Evolutionary conservation across 1,139 yeast species (phyloP), one percentile per base, ranked within the genome.

Genomic region (Yueomyces sp.): DNA sequence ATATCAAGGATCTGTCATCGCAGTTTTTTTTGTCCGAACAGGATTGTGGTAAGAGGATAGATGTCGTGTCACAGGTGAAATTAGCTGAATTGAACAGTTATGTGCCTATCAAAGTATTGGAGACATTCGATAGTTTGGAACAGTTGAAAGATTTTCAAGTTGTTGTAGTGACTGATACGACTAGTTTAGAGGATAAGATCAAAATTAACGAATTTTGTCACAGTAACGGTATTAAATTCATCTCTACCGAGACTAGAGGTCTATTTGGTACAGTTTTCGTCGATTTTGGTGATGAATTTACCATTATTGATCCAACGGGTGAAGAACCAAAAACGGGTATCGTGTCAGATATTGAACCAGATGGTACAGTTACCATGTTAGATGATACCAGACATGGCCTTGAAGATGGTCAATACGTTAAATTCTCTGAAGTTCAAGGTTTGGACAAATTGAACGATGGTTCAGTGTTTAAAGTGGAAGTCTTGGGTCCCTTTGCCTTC

Each of bases 311-410:
- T 60, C 73, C 78, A 40, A 85, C 82, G 41, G 99, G 98, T 41
- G 97, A 91, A 66, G 97, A 91, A 63, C 95, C 96, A 27, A 69
- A 70, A 41, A 62, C 78, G 3, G 98, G 98, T 37, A 83, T 84
- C 48, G 85, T 87, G 3, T 82, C 95, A 1, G 95, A 84, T 58
- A 80, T 91, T 49, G 96, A 87, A 57, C 61, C 70, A n/a, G 75
- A 85, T 56, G 98, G 98, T 43, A 81, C 89, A 4, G 96, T 91
- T 33, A 83, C 96, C 28, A 85, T 85, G 72, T 73, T 89, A 55
- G 96, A 84, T 59, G 97, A 87, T 52, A 79, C 76, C 48, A 79
- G 97, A 63, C 99, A 91, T 59, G 95, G 96, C 9, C 70, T 91
- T 45, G 86, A 87, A 66, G 96, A 86, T 62, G 97, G 96, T 25